Evolutionary conservation across 2,329 filamentous ascomycete species (phyloP).

Genomic region (Fusarium anthophilum): DNA sequence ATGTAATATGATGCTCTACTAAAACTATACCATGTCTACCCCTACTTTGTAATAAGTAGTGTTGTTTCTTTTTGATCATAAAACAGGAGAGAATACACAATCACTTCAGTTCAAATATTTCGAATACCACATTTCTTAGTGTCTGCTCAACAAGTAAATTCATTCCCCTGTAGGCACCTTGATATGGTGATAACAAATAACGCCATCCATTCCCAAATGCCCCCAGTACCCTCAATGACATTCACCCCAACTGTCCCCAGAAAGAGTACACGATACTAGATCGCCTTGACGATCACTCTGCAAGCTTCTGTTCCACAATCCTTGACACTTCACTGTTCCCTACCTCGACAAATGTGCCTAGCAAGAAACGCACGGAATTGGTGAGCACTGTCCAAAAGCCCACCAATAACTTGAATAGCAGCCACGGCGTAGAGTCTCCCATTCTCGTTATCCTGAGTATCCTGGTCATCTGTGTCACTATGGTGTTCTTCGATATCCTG

Average conservation of each 20-base stretch:
- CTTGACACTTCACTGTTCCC: too few species aligned
- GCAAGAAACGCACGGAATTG: background rate
- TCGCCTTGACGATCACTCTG: fast-evolving
- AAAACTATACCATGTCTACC: background rate
- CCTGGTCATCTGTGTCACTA: too few species aligned
- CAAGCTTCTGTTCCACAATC: too few species aligned
- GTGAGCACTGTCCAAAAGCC: background rate
- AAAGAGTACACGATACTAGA: fast-evolving
- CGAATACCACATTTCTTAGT: background rate
- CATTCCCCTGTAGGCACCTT: background rate
- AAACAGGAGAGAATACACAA: too few species aligned
- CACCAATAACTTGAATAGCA: background rate
- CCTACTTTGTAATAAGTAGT: fast-evolving
- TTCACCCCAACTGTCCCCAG: too few species aligned
- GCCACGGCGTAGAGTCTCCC: background rate
- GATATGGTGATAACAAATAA: too few species aligned
- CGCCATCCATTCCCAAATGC: background rate
- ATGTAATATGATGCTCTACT: too few species aligned
- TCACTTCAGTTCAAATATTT: background rate
- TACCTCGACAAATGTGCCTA: background rate
- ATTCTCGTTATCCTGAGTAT: too few species aligned
- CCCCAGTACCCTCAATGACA: background rate
- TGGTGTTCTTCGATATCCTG: too few species aligned
- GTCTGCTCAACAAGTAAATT: too few species aligned
- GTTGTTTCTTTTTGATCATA: too few species aligned